These are phyloP conservation scores for Paramecium sexaurelia DNA, from an alignment of 73 alveolate species.

Conservation along the genomic window DNA sequence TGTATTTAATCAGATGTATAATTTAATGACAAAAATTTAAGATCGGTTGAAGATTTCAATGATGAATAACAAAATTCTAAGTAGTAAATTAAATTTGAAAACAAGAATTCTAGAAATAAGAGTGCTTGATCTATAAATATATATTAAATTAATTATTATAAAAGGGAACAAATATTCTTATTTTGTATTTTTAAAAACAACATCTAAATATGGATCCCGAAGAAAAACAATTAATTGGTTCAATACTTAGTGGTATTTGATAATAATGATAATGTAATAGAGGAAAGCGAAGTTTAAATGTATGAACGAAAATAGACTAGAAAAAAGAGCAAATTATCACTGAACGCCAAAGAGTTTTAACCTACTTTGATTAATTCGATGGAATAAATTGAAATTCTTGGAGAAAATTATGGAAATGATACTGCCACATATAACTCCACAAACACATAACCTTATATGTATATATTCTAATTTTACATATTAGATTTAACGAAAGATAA, in stretches of 20 bases:
- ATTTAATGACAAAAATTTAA: neutral
- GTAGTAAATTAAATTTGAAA: neutral
- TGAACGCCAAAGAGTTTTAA: constrained; percentile 33
- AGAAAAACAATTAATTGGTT: constrained; percentile 35
- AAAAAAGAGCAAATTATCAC: constrained; percentile 22
- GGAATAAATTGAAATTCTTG: neutral
- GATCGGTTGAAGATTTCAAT: neutral
- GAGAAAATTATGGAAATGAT: neutral
- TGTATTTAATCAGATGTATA: neutral
- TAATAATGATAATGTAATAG: neutral
- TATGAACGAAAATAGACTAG: neutral
- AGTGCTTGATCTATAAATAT: neutral
- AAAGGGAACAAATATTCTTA: constrained; percentile 12
- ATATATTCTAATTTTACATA: neutral
- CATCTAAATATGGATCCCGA: constrained; percentile 17
- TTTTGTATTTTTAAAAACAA: constrained; percentile 9
- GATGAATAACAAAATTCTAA: neutral
- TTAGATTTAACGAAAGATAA: neutral
- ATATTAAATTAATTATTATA: neutral
- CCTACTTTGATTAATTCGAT: neutral
- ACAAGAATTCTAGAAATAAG: constrained; percentile 5
- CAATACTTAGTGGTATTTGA: constrained; percentile 54
- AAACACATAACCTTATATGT: constrained; percentile 4
- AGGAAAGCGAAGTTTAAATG: neutral
- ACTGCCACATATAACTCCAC: neutral